phyloP scores from a whole-genome alignment of 129 eudicot genomes.

The Chrysanthemum lavandulifolium region DNA sequence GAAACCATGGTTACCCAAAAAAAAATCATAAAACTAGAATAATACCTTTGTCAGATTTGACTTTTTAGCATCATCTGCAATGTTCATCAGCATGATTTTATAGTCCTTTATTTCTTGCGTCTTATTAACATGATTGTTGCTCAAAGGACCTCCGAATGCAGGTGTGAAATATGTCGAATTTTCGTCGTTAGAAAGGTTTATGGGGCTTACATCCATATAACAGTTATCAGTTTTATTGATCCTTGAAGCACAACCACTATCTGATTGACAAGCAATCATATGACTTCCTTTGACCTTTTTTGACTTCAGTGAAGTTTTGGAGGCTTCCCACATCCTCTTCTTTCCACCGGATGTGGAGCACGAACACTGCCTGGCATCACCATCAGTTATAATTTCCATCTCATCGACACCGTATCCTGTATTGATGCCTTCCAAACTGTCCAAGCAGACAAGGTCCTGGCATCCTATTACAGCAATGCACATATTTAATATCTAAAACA shows the following conservation, averaged over 20 bases:
- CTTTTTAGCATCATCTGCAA: conserved; percentile 74
- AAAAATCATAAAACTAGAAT: conserved; percentile 12
- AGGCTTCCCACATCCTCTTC: conserved; percentile 87
- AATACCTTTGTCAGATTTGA: conserved; percentile 68
- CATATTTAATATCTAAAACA: conserved; percentile 9
- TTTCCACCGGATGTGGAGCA: conserved; percentile 51
- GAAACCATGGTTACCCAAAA: no score
- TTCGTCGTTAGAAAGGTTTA: conserved; percentile 19
- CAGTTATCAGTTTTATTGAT: conserved; percentile 28
- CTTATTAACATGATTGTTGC: conserved; percentile 20
- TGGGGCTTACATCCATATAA: conserved; percentile 35
- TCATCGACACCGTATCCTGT: conserved; percentile 26
- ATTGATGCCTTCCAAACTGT: conserved; percentile 19
- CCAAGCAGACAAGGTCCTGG: conserved; percentile 34
- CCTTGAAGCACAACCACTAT: conserved; percentile 35
- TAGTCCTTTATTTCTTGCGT: conserved; percentile 25
- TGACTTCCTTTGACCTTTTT: conserved; percentile 89
- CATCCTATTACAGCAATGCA: conserved; percentile 30
- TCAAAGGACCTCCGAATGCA: conserved; percentile 20
- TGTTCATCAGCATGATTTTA: conserved; percentile 82
- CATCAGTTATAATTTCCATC: conserved; percentile 27
- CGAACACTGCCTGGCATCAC: conserved; percentile 36
- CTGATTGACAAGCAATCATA: conserved; percentile 39
- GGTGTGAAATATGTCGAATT: conserved; percentile 20
- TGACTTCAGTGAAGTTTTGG: conserved; percentile 72